A percentile compares a stretch with the other conserved stretches of the same genome.
Evolutionary conservation across 257 asterid species (phyloP).

Genomic region (Solanum etuberosum): DNA sequence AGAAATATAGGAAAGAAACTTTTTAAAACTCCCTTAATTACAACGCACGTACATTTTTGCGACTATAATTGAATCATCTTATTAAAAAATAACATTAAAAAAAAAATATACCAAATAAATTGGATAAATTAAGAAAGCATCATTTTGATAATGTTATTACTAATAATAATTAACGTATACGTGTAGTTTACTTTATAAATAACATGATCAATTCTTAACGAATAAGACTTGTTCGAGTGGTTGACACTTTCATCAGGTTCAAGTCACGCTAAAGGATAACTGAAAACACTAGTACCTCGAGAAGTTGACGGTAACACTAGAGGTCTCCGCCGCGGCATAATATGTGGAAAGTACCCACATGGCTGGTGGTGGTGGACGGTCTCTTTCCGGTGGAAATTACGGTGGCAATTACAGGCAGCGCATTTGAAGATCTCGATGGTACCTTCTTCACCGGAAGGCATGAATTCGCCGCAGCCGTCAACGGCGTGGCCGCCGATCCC

Average conservation of each 20-base stretch:
- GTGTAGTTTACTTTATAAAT: too few species aligned
- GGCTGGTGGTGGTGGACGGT: slow-evolving; percentile 29
- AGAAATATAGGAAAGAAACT: too few species aligned
- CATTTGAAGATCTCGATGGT: slow-evolving; percentile 48
- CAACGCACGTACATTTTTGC: not conserved
- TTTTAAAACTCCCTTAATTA: too few species aligned
- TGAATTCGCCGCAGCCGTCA: slow-evolving; percentile 78
- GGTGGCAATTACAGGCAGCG: slow-evolving; percentile 81
- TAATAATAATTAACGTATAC: too few species aligned
- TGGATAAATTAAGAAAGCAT: too few species aligned
- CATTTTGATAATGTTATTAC: not conserved
- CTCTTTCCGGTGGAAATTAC: slow-evolving; percentile 73
- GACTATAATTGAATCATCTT: not conserved
- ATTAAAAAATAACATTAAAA: too few species aligned
- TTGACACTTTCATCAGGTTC: too few species aligned
- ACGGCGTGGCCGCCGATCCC: slow-evolving; percentile 63
- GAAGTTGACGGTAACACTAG: slow-evolving; percentile 60
- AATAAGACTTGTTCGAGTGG: too few species aligned
- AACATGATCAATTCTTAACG: too few species aligned
- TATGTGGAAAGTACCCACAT: slow-evolving; percentile 43
- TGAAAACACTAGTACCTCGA: slow-evolving; percentile 18
- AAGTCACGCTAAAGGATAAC: too few species aligned
- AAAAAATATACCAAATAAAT: too few species aligned
- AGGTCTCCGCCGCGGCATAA: slow-evolving; percentile 2
- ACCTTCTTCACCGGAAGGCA: slow-evolving; percentile 64